These are phyloP conservation scores for Vitis hybrid DNA, from an alignment of 177 flowering plant genomes.

Conservation along the genomic window DNA sequence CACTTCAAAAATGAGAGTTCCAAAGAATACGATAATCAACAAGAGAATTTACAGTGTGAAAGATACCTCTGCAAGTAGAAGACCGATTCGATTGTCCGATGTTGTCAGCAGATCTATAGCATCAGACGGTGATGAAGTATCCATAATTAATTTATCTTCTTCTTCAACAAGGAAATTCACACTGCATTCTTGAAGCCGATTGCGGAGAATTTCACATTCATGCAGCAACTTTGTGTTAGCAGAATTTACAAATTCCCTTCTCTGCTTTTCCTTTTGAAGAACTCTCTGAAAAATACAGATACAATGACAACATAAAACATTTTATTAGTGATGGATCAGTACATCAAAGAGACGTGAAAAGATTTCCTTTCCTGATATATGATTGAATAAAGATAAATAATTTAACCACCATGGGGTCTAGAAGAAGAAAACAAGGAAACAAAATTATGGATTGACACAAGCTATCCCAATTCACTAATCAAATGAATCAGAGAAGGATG, in stretches of 20 bases:
- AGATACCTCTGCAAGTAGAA: slow-evolving; percentile 87
- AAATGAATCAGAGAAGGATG: background rate
- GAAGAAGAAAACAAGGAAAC: too few species aligned
- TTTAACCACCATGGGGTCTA: too few species aligned
- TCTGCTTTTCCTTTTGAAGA: slow-evolving; percentile 61
- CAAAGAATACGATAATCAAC: background rate
- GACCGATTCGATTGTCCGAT: slow-evolving; percentile 77
- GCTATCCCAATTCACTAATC: too few species aligned
- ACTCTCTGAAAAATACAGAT: slow-evolving; percentile 44
- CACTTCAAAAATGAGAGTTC: background rate
- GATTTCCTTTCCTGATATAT: background rate
- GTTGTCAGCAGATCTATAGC: slow-evolving; percentile 67
- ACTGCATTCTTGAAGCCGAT: slow-evolving; percentile 80
- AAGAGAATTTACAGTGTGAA: background rate
- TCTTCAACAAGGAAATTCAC: slow-evolving; percentile 59
- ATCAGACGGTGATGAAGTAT: slow-evolving; percentile 64
- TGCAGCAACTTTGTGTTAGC: slow-evolving; percentile 63
- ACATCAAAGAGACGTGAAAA: background rate
- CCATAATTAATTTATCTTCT: slow-evolving; percentile 56
- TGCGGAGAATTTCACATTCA: slow-evolving; percentile 68
- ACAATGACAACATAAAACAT: background rate
- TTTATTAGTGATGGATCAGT: background rate
- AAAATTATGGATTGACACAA: too few species aligned
- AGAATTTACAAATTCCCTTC: slow-evolving; percentile 37
- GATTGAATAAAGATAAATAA: too few species aligned